Evolutionary conservation across 176 grass and related monocot genomes (phyloP), one percentile per base, ranked within the genome.

Genomic region (Urochloa ruziziensis): DNA sequence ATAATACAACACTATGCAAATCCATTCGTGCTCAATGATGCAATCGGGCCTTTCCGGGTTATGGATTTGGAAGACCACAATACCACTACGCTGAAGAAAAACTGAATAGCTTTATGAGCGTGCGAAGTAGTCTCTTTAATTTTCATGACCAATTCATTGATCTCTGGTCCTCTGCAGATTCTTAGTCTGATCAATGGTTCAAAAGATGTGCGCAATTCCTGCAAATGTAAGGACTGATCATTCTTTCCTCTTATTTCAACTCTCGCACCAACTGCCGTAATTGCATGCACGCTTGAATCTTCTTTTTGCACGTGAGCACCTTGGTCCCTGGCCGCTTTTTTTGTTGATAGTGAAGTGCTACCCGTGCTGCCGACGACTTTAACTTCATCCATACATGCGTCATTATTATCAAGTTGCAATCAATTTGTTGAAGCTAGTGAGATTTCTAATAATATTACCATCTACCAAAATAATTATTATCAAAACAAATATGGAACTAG

Each of bases 301-400:
- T 46, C 28, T 60, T 71, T 30, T 10, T 35, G 79, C 66, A 70
- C 35, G 29, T 71, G 51, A 71, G 10, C 9, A 57, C 80, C 3
- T 46, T 82, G 52, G 67, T 71, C 67, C 36, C 51, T 58, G 19
- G 6, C 24, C 39, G 11, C 52, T 82, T 82, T 71, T 82, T 82
- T 71, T 32, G 6, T 16, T 4, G 52, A 82, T 46, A 30, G 52
- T 33, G 80, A 82, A 82, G 28, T 71, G 80, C 52, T 24, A 82
- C 67, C 36, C 52, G 52, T 82, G 67, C 65, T 44, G 48, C 28
- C 24, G 13, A 21, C 25, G 42, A 62, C 68, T 73, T 73, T 73
- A n/a, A 18, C 39, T 70, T 43, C n/a, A 70, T 58, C 10, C 10
- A 28, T 44, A 7, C 44, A 43, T 19, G 62, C 30, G 16, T 35